Base-by-base conservation (phyloP, 192 early-diverging fungal genomes). In the Linderina pennispora region DNA sequence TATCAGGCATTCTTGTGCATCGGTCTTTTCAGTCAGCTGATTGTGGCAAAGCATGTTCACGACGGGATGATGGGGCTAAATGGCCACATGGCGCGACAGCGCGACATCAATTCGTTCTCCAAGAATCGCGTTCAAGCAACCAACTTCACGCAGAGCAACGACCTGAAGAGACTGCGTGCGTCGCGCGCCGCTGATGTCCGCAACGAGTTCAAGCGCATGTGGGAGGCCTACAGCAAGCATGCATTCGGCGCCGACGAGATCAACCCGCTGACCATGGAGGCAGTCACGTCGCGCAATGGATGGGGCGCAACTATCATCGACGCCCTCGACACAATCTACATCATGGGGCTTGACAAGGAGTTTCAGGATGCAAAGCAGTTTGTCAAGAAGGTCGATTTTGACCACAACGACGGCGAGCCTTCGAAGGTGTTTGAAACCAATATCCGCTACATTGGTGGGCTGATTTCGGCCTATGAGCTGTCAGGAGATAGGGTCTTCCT, bases 291-390 rank as follows among this genome's bases (percentile, higher is more conserved):
- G 34, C 58, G 71, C 40, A 74, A 74, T 23, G 79, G 87, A 20
- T 76, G 88, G 57, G 94, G 94, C 4, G 78, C 90, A 25, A 92
- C 90, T 15, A 84, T 94, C 84, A 93, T 93, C 25, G 94, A 98
- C 62, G 77, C 89, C 1, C 63, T 94, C 7, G 92, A 95, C 41
- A 98, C 94, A 5, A 80, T 92, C 25, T 55, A 82, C 15, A 55
- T 95, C 37, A 90, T 95, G 87, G 85, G 80, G 2, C 76, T 90
- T 18, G 62, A 68, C 3, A 77, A 87, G n/a, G 89, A 95, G 50
- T 94, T 87, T 58, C 41, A 79, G 25, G 76, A 86, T 34, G 87
- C 84, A 2, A 59, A 76, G 2, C 67, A 72, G 9, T 92, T 86
- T 86, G 81, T 98, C 17, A 56, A 45, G 5, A 65, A 23, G 1